Percentiles rank a stretch among this genome's conserved stretches.
These are phyloP conservation scores for Xylariaceae sp. DNA, from an alignment of 2,329 filamentous ascomycete species.

Conservation along the genomic window DNA sequence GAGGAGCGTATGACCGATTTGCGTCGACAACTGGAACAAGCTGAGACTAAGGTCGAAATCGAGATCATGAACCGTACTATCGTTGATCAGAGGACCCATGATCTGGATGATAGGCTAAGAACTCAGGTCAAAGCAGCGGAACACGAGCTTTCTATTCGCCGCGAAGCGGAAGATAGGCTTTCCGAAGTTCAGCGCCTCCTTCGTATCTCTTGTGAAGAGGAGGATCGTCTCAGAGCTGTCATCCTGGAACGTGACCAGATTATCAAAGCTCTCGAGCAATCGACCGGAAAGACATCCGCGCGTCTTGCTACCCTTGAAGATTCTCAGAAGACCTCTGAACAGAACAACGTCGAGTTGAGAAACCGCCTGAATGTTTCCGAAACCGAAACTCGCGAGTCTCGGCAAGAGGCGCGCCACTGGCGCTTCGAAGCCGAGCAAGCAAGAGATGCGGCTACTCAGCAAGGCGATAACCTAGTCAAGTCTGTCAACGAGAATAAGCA, in stretches of 20 bases:
- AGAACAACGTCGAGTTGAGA: slow-evolving; percentile 50
- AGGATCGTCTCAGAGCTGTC: slow-evolving; percentile 59
- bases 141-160: slow-evolving; percentile 56
- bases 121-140: slow-evolving; percentile 60
- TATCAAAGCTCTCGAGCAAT: slow-evolving; percentile 55
- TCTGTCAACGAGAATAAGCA: slow-evolving; percentile 61
- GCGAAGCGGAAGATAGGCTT: slow-evolving; percentile 65
- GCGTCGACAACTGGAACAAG: slow-evolving; percentile 49
- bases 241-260: slow-evolving; percentile 65
- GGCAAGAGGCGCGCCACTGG: slow-evolving; percentile 56
- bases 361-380: slow-evolving; percentile 52
- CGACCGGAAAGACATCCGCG: slow-evolving; percentile 51
- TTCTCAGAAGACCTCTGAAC: slow-evolving; percentile 53
- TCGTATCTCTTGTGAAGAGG: slow-evolving; percentile 66
- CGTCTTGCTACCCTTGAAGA: slow-evolving; percentile 63
- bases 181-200: slow-evolving; percentile 67
- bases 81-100: slow-evolving; percentile 56
- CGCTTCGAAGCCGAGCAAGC: slow-evolving; percentile 56
- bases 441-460: slow-evolving; percentile 46
- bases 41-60: slow-evolving; percentile 54
- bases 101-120: slow-evolving; percentile 64
- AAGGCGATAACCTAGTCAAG: slow-evolving; percentile 45
- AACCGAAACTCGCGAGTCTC: slow-evolving; percentile 48
- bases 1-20: slow-evolving; percentile 52
- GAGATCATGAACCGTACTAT: slow-evolving; percentile 57